Evolutionary conservation across 1,284 basidiomycete genomes (phyloP).

Genomic region (Phylloboletellus chloephorus): DNA sequence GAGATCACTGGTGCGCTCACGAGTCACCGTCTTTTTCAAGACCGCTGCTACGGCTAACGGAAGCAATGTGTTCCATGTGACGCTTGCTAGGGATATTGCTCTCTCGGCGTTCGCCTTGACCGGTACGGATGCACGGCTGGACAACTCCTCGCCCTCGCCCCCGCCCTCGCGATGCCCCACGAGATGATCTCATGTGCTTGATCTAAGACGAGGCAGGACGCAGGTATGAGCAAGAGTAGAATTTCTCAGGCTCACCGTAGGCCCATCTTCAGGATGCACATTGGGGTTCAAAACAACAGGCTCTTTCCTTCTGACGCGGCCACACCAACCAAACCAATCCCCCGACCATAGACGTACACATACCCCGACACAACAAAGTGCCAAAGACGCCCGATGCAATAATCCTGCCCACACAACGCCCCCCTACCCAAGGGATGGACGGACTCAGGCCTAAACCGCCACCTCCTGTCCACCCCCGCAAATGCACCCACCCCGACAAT

Average conservation of each 20-base stretch:
- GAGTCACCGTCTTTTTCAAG: conserved; percentile 64
- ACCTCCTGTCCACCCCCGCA: too few relatives aligned
- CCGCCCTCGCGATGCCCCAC: conserved; percentile 4
- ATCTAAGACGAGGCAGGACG: background rate
- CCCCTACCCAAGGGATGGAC: too few relatives aligned
- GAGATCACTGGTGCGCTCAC: conserved; percentile 39
- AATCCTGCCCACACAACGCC: too few relatives aligned
- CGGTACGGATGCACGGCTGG: conserved; percentile 1
- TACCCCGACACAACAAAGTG: too few relatives aligned
- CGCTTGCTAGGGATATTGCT: conserved; percentile 9
- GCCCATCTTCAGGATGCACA: background rate
- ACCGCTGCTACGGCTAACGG: conserved; percentile 68
- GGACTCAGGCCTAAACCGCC: too few relatives aligned
- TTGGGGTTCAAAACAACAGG: too few relatives aligned
- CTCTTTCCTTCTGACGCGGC: too few relatives aligned
- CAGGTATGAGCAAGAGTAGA: background rate
- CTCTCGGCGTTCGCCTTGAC: conserved; percentile 2
- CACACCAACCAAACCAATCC: too few relatives aligned
- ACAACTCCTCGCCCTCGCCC: conserved; percentile 9
- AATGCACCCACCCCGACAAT: too few relatives aligned
- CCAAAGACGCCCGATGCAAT: too few relatives aligned
- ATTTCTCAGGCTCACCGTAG: conserved; percentile 4
- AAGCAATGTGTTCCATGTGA: conserved; percentile 57
- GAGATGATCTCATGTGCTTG: conserved; percentile 18
- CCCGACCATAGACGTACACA: too few relatives aligned